Evolutionary conservation across 257 asterid species (phyloP).

Genomic region (Nicotiana knightiana): DNA sequence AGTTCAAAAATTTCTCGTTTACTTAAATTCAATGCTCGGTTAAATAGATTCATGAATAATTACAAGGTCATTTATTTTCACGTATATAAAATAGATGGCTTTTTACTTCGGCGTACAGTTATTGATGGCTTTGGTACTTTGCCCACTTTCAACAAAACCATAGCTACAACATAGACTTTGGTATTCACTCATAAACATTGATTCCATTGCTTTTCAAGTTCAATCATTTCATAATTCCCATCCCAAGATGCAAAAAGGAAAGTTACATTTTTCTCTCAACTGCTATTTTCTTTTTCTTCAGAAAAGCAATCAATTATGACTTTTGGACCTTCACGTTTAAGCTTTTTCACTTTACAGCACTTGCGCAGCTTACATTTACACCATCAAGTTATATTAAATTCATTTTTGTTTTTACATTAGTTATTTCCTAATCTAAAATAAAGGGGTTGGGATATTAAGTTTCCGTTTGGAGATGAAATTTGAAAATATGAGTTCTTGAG

Average conservation of each 20-base stretch:
- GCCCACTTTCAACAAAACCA: background rate
- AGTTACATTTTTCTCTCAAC: background rate
- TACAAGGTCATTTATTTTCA: too few relatives aligned
- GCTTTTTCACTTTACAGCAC: conserved; percentile 4
- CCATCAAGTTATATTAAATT: background rate
- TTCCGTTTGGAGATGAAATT: too few relatives aligned
- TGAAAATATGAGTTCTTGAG: too few relatives aligned
- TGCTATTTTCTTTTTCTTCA: background rate
- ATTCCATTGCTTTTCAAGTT: background rate
- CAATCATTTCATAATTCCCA: conserved; percentile 7
- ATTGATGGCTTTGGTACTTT: background rate
- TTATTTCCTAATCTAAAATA: background rate
- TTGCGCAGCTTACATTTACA: background rate
- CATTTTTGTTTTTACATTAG: background rate
- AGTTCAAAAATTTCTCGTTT: too few relatives aligned
- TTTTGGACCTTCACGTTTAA: conserved; percentile 5
- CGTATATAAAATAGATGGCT: too few relatives aligned
- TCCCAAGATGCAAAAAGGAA: background rate
- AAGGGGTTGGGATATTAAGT: background rate
- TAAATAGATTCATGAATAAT: too few relatives aligned
- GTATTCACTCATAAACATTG: background rate
- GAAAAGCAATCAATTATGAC: conserved; percentile 4
- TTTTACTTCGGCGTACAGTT: too few relatives aligned
- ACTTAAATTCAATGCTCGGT: too few relatives aligned
- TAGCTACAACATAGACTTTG: background rate